Evolutionary conservation across 2,329 filamentous ascomycete species (phyloP), one percentile per base, ranked within the genome.

Genomic region (Hypoxylon sp.): DNA sequence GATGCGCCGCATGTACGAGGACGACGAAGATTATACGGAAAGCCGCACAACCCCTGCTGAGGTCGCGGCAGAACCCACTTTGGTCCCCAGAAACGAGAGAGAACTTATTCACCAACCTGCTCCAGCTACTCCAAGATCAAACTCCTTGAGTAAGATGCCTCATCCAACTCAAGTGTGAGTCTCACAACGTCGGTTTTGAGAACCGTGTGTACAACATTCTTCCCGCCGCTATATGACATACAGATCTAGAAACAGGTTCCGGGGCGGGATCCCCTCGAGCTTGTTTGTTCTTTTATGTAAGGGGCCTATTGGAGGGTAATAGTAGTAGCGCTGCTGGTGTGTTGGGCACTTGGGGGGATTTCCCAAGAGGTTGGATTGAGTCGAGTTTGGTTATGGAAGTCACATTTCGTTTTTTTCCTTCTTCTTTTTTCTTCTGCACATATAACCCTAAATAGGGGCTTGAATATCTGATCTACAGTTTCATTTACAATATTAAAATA

Each of bases 181-280:
- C 13, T n/a, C 35, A 14, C 35, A 37, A 3, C 3, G 14, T 37
- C 14, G 14, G 35, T 4, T 26, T 26, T 6, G 26, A 26, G 26
- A 26, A 26, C 26, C 26, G 26, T 22, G 19, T 22, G 19, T 22
- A 22, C 19, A 22, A 22, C 80, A 0, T 83, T 81, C 73, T 83
- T 83, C 60, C 82, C 81, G 19, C 81, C 81, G n/a, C 74, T 83
- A 0, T 83, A 83, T 67, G 82, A 81, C 3, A 80, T 75, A 0
- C 74, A 79, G 8, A 74, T 81, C 8, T 83, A 81, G 81, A 77
- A 80, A 81, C 22, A 71, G 71, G 10, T 83, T 83, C 72, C 83
- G 81, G 81, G 81, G 82, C 5, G 81, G 79, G 1, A 82, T 84
- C 54, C 58, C 81, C 19, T 80, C 77, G 53, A 80, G 77, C 63